These are phyloP conservation scores for Hortaea werneckii DNA, from an alignment of 2,329 filamentous ascomycete species.

Conservation along the genomic window DNA sequence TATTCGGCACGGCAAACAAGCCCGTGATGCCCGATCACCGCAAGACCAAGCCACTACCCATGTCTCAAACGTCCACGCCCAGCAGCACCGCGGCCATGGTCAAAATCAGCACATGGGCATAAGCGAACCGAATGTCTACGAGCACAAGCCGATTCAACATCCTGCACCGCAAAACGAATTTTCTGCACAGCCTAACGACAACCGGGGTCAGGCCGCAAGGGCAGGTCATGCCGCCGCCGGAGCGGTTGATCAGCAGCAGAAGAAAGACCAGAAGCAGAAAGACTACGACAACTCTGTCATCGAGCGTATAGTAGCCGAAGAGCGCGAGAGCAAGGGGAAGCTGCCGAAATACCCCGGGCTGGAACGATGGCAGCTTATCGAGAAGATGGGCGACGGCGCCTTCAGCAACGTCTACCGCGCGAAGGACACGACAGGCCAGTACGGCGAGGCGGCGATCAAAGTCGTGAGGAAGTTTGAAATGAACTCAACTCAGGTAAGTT, in stretches of 20 bases:
- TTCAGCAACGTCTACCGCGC: constrained; percentile 98
- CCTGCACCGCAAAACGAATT: constrained; percentile 43
- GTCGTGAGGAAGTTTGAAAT: constrained; percentile 98
- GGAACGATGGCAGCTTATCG: constrained; percentile 73
- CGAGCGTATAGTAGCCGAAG: constrained; percentile 80
- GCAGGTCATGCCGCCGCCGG: constrained; percentile 56
- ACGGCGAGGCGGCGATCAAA: constrained; percentile 87
- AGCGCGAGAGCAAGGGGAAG: constrained; percentile 75
- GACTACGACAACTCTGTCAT: constrained; percentile 56
- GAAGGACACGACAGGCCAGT: constrained; percentile 59
- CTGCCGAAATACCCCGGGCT: constrained; percentile 78
- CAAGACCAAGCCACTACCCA: constrained; percentile 54
- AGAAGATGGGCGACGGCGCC: constrained; percentile 98
- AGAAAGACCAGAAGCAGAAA: constrained; percentile 35
- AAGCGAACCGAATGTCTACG: constrained; percentile 52
- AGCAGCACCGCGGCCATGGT: constrained; percentile 45
- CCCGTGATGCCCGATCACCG: constrained; percentile 53
- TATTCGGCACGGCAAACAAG: constrained; percentile 95
- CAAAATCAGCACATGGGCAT: constrained; percentile 39
- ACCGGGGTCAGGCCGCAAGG: constrained; percentile 56
- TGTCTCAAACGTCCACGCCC: constrained; percentile 54
- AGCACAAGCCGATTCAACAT: constrained; percentile 44
- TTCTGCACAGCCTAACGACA: constrained; percentile 51
- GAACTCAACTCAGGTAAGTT: constrained; percentile 94
- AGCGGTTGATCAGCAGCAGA: constrained; percentile 52